A percentile compares a stretch with the other conserved stretches of the same genome.
Evolutionary conservation across 2,329 filamentous ascomycete genomes (phyloP).

Genomic region (Cladosporium colombiae): DNA sequence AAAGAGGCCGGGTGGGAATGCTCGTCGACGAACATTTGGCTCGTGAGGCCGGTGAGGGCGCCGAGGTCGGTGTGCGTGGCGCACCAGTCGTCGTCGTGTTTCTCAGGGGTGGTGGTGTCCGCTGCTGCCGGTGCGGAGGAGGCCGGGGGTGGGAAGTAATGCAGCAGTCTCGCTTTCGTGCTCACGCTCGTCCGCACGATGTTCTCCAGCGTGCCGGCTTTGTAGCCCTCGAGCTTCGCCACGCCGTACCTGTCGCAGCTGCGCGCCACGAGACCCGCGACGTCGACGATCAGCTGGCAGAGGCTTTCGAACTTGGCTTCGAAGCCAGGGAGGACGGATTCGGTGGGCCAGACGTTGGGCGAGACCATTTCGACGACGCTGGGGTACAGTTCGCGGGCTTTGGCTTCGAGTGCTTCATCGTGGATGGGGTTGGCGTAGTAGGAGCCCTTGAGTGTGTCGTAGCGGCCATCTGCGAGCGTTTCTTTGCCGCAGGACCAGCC

Average conservation of each 20-base stretch:
- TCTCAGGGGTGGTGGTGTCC: conserved; percentile 44
- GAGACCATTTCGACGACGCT: conserved; percentile 86
- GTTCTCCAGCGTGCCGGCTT: conserved; percentile 75
- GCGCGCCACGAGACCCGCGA: conserved; percentile 82
- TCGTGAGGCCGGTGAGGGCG: conserved; percentile 89
- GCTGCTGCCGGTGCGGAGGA: conserved; percentile 20
- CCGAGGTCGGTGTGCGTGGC: conserved; percentile 88
- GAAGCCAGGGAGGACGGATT: conserved; percentile 72
- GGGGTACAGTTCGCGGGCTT: conserved; percentile 55
- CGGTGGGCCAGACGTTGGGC: conserved; percentile 82
- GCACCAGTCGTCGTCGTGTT: conserved; percentile 86
- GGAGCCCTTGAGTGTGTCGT: conserved; percentile 78
- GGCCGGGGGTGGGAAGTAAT: conserved; percentile 73
- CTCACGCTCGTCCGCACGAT: conserved; percentile 83
- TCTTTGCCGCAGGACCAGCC: conserved; percentile 84
- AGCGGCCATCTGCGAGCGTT: conserved; percentile 73
- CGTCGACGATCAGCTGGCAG: conserved; percentile 84
- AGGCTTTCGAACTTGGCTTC: conserved; percentile 70
- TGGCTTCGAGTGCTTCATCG: conserved; percentile 62
- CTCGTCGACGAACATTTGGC: conserved; percentile 95
- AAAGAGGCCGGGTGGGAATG: conserved; percentile 41
- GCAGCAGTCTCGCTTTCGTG: conserved; percentile 86
- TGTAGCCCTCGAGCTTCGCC: conserved; percentile 75
- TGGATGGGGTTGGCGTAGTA: conserved; percentile 74
- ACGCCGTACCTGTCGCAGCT: conserved; percentile 86